These are phyloP conservation scores for Acacia melanoxylon DNA, from an alignment of 306 rosid species.

Conservation along the genomic window DNA sequence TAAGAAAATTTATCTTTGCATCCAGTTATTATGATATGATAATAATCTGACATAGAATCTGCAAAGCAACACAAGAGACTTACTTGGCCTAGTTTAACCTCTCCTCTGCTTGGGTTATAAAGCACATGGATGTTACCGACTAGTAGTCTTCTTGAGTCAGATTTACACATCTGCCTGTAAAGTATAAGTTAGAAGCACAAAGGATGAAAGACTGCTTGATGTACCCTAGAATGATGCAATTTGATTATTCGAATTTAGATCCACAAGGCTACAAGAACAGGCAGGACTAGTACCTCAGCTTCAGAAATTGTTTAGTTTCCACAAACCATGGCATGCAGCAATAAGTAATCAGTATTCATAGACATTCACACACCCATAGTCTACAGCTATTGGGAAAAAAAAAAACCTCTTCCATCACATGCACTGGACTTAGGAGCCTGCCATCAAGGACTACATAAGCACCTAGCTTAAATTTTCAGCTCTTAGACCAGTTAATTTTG, in stretches of 20 bases:
- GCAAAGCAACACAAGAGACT: constrained; percentile 25
- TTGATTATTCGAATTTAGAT: neutral
- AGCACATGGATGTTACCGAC: constrained; percentile 88
- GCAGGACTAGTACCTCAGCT: neutral
- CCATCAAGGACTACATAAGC: neutral
- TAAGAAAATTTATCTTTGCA: neutral
- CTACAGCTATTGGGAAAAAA: neutral
- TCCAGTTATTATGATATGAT: constrained; percentile 2
- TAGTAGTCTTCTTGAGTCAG: constrained; percentile 62
- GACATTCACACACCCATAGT: neutral
- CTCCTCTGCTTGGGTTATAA: constrained; percentile 84
- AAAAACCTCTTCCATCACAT: neutral
- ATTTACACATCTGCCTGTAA: constrained; percentile 83
- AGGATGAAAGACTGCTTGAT: constrained; percentile 31
- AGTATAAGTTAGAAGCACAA: constrained; percentile 53
- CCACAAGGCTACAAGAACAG: neutral
- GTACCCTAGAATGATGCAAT: neutral
- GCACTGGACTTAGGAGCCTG: neutral
- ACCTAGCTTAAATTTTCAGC: neutral
- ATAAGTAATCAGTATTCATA: too few relatives aligned
- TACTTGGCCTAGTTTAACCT: constrained; percentile 90
- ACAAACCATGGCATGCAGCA: neutral
- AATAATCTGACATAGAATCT: neutral
- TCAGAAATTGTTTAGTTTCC: neutral
- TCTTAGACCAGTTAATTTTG: neutral